A percentile compares a stretch with the other conserved stretches of the same genome.
phyloP scores from a whole-genome alignment of 805 yeast genomes.

The Yamadazyma laniorum region DNA sequence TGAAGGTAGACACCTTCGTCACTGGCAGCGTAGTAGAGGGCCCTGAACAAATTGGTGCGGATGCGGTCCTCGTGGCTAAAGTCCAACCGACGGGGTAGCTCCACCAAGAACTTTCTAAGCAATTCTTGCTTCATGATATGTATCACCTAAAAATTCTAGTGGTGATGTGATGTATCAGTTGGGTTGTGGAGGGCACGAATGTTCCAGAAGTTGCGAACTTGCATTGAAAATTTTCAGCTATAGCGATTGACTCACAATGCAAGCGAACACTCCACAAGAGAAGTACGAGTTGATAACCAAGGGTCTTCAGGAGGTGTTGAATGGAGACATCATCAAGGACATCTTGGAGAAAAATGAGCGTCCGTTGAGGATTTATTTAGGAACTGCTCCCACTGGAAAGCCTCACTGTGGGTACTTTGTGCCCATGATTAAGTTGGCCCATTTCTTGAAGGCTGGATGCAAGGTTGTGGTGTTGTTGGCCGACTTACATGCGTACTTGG shows the following conservation, averaged over 20 bases:
- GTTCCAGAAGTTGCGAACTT: constrained; percentile 2
- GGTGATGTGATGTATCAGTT: no score
- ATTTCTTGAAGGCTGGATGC: constrained; percentile 93
- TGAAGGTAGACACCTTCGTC: constrained; percentile 37
- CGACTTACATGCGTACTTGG: constrained; percentile 94
- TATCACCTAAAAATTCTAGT: background rate
- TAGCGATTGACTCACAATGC: constrained; percentile 5
- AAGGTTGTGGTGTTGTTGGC: constrained; percentile 90
- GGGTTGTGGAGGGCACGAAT: background rate
- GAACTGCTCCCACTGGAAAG: constrained; percentile 98
- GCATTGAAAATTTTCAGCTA: background rate
- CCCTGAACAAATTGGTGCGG: constrained; percentile 23
- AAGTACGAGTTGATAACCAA: constrained; percentile 76
- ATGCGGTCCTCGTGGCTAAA: constrained; percentile 14
- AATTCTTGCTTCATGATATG: constrained; percentile 19
- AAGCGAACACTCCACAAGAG: constrained; percentile 39
- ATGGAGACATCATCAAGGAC: constrained; percentile 82
- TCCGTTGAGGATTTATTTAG: constrained; percentile 92
- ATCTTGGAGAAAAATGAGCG: constrained; percentile 78
- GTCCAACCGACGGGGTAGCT: constrained; percentile 20
- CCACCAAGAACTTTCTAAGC: constrained; percentile 27
- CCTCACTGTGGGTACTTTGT: constrained; percentile 99
- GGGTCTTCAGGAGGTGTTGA: constrained; percentile 87
- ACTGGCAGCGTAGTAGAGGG: constrained; percentile 32
- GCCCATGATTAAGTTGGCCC: constrained; percentile 95